Evolutionary conservation across 768 basidiomycete species (phyloP).

Genomic region (Inosperma sp.): DNA sequence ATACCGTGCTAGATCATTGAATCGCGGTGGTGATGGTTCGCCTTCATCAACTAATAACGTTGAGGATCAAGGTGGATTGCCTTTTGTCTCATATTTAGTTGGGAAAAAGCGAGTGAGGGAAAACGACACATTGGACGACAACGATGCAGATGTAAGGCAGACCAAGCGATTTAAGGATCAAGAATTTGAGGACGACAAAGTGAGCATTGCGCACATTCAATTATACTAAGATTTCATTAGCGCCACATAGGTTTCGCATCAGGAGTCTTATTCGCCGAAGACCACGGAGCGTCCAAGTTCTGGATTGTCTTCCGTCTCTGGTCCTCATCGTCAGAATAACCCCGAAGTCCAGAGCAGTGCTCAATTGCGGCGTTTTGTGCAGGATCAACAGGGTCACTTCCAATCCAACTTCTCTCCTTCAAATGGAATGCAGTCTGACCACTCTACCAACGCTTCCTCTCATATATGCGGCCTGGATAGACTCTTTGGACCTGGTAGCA

Average conservation of each 20-base stretch:
- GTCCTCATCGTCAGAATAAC: slow-evolving; percentile 1
- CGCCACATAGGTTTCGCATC: background rate
- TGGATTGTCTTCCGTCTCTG: background rate
- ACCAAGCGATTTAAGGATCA: slow-evolving; percentile 5
- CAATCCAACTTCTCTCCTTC: background rate
- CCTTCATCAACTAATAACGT: background rate
- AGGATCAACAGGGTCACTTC: background rate
- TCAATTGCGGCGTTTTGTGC: background rate
- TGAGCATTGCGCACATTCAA: background rate
- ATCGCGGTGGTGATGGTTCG: background rate
- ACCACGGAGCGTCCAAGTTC: background rate
- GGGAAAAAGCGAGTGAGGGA: slow-evolving; percentile 2
- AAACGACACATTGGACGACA: background rate
- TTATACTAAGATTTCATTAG: background rate
- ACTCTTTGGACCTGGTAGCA: slow-evolving; percentile 42
- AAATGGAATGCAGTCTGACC: background rate
- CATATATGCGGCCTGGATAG: slow-evolving; percentile 28
- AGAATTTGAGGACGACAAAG: slow-evolving; percentile 1
- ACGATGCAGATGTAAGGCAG: background rate
- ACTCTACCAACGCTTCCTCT: background rate
- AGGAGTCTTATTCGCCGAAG: background rate
- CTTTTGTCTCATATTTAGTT: background rate
- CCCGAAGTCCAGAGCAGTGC: background rate
- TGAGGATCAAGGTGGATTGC: slow-evolving; percentile 1
- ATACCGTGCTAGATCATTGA: background rate